Evolutionary conservation across 805 yeast genomes (phyloP).

Genomic region (Wickerhamiella allomyrinae): DNA sequence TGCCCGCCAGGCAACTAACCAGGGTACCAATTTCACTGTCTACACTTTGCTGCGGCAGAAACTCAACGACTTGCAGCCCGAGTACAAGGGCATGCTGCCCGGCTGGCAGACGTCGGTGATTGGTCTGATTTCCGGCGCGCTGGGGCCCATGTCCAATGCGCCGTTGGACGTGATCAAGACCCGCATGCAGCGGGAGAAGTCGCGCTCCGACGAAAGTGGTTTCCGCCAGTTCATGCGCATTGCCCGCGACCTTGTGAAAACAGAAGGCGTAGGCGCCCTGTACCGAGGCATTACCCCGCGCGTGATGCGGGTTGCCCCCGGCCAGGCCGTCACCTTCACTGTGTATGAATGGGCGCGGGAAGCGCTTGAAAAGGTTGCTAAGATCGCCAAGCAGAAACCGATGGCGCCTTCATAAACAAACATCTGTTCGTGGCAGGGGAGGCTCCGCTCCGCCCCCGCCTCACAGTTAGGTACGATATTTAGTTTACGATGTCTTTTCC

Average conservation of each 20-base stretch:
- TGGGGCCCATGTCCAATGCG: conserved; percentile 95
- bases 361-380: conserved; percentile 32
- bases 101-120: conserved; percentile 87
- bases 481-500: no score
- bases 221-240: conserved; percentile 67
- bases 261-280: conserved; percentile 78
- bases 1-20: conserved; percentile 95
- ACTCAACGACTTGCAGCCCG: conserved; percentile 39
- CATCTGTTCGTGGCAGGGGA: no score
- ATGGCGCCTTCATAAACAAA: conserved; percentile 6
- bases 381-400: conserved; percentile 8
- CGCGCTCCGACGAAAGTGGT: conserved; percentile 46
- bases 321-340: conserved; percentile 96
- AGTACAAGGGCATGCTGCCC: conserved; percentile 53
- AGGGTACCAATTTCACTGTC: conserved; percentile 95
- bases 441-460: no score
- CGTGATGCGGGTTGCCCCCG: conserved; percentile 98
- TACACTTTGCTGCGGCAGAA: conserved; percentile 70
- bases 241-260: conserved; percentile 64
- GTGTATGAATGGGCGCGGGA: conserved; percentile 82
- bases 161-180: conserved; percentile 96
- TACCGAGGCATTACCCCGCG: conserved; percentile 98
- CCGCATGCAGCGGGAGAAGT: conserved; percentile 83
- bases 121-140: conserved; percentile 88
- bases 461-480: no score